A percentile compares a stretch with the other conserved stretches of the same genome.
Evolutionary conservation across 2,329 filamentous ascomycete genomes (phyloP).

Genomic region (Neopestalotiopsis rosae): DNA sequence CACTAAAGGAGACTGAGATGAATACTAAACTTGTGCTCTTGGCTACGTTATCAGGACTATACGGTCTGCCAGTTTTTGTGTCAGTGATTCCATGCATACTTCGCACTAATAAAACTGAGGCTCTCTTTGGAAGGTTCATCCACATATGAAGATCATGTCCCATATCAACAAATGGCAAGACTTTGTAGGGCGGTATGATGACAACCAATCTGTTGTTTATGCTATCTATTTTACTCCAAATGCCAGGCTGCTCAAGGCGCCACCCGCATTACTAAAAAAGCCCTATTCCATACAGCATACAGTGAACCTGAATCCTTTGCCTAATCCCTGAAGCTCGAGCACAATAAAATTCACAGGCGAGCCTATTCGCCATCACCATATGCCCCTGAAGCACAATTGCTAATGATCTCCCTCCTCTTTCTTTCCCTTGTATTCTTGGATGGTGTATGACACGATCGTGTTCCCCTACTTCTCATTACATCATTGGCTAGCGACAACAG

Average conservation of each 20-base stretch:
- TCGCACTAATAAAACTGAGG: too few species aligned
- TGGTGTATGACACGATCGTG: not conserved
- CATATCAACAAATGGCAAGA: not conserved
- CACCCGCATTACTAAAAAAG: not conserved
- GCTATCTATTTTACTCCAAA: not conserved
- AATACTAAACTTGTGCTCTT: not conserved
- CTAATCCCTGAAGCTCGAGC: not conserved
- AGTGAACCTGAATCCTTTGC: not conserved
- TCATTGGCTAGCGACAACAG: constrained; percentile 34
- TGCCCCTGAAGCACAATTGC: not conserved
- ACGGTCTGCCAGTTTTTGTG: too few species aligned
- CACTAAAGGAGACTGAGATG: constrained; percentile 4
- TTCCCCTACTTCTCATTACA: not conserved
- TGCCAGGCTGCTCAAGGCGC: not conserved
- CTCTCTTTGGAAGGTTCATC: too few species aligned
- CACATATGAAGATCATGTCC: not conserved
- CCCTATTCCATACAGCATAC: not conserved
- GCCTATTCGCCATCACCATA: not conserved
- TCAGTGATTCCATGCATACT: too few species aligned
- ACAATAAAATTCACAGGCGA: not conserved
- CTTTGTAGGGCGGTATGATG: too few species aligned
- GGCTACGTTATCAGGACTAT: not conserved
- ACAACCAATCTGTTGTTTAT: not conserved
- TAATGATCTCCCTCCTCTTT: not conserved
- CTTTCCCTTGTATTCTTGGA: not conserved